Conservation (phyloP, 768 basidiomycete species). For the Lactifluus volemus region DNA sequence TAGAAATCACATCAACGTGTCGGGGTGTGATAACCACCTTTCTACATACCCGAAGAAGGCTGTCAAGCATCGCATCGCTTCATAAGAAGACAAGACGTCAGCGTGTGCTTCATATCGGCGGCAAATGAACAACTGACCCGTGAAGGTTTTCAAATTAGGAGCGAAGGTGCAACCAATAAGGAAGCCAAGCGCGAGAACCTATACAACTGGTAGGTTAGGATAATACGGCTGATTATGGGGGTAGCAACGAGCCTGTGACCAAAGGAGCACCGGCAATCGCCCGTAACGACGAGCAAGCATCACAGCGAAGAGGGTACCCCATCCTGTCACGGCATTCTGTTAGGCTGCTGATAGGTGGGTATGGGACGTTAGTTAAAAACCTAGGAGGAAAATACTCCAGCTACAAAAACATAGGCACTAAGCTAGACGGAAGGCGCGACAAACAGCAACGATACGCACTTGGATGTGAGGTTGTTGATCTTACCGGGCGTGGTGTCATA, state of each 20-base stretch:
- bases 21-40: neutral
- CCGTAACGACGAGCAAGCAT: constrained; percentile 57
- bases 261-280: constrained; percentile 60
- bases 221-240: neutral
- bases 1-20: neutral
- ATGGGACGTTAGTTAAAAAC: constrained; percentile 23
- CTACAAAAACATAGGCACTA: constrained; percentile 24
- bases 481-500: constrained; percentile 45
- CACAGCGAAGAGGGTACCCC: constrained; percentile 54
- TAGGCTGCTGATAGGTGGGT: constrained; percentile 7
- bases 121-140: constrained; percentile 36
- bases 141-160: constrained; percentile 46
- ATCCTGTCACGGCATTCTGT: constrained; percentile 29
- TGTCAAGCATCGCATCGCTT: constrained; percentile 51
- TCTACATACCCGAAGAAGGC: constrained; percentile 44
- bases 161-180: constrained; percentile 52
- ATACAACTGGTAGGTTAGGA: neutral
- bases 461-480: constrained; percentile 58
- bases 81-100: neutral
- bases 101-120: neutral
- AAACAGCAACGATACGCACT: constrained; percentile 16
- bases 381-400: constrained; percentile 59
- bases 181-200: constrained; percentile 52
- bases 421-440: constrained; percentile 20
- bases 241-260: constrained; percentile 45